Evolutionary conservation across 805 yeast species (phyloP).

Genomic region (Monosporozyma solicola): DNA sequence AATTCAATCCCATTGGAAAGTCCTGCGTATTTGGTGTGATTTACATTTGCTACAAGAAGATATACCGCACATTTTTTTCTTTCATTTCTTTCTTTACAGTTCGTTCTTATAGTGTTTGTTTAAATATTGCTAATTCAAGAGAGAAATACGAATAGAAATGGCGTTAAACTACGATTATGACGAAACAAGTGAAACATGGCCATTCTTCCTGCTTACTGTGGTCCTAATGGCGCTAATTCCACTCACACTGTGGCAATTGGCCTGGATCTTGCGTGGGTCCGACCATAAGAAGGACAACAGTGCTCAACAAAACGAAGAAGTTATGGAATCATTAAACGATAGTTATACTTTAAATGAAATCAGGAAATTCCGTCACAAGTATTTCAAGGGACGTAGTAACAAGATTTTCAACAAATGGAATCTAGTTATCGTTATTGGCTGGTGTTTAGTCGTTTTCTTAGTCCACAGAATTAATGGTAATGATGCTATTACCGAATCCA

Average conservation of each 20-base stretch:
- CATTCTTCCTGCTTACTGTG: conserved; percentile 73
- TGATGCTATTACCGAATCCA: conserved; percentile 39
- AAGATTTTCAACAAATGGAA: conserved; percentile 15
- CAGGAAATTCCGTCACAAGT: conserved; percentile 15
- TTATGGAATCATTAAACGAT: conserved; percentile 14
- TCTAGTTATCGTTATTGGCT: conserved; percentile 40
- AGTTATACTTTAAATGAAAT: conserved; percentile 15
- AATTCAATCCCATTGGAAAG: background rate
- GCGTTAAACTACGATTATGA: conserved; percentile 49
- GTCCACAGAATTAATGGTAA: conserved; percentile 31
- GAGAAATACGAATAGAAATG: conserved; percentile 12
- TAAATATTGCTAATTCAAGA: background rate
- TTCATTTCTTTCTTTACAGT: background rate
- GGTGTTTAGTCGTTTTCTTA: conserved; percentile 46
- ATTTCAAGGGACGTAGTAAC: conserved; percentile 12
- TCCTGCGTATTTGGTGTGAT: background rate
- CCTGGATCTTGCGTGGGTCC: conserved; percentile 17
- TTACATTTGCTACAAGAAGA: background rate
- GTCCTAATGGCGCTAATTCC: conserved; percentile 63
- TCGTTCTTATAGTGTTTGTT: background rate
- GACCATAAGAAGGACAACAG: background rate
- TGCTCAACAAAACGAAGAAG: conserved; percentile 5
- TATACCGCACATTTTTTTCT: background rate
- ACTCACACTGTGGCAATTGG: conserved; percentile 34
- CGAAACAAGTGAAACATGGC: conserved; percentile 89